Base-by-base conservation (phyloP, 495 filamentous ascomycete genomes). In the Lichina pygmaea region DNA sequence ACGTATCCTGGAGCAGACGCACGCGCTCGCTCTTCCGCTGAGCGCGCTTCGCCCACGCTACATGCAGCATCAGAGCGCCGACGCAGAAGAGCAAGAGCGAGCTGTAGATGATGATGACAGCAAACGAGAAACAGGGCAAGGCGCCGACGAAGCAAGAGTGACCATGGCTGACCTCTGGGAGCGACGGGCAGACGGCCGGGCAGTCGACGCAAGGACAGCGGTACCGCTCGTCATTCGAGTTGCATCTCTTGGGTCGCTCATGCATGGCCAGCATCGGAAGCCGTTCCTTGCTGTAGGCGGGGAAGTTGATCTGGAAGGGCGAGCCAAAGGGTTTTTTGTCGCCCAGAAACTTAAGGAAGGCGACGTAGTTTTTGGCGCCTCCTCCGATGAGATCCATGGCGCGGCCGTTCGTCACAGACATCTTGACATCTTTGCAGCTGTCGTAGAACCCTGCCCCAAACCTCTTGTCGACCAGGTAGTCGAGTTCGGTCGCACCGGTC, bases 361-460 rank as follows among this genome's bases (percentile, higher is more conserved):
- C 66, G 0, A 68, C 66, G 59, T 85, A 92, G 55, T 93, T 77
- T 63, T 89, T 92, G 15, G 89, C 91, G 30, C 85, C 84, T 9
- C 89, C 91, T 8, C 89, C 91, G 50, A 95, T 93, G 50, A 95
- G 75, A 49, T 83, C 77, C 68, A 97, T 97, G 9, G 86, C 86
- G 52, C 77, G 79, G 16, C 78, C 75, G 49, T 91, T 91, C 4
- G 91, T 86, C 3, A 82, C 77, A 12, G 86, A 89, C 54, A 94
- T 93, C 55, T 95, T 94, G 56, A 97, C 84, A 57, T 95, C 82
- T 60, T 95, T 97, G 63, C 89, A 97, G 57, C 89, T 95, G 56
- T 92, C 68, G 59, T 81, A 97, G 61, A 95, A 93, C 3, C 81
- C 85, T 37, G 71, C 69, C 30, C 84, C 86, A 60, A 86, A 97